phyloP scores from a whole-genome alignment of 1,284 basidiomycete genomes.

The Ganoderma sinense region DNA sequence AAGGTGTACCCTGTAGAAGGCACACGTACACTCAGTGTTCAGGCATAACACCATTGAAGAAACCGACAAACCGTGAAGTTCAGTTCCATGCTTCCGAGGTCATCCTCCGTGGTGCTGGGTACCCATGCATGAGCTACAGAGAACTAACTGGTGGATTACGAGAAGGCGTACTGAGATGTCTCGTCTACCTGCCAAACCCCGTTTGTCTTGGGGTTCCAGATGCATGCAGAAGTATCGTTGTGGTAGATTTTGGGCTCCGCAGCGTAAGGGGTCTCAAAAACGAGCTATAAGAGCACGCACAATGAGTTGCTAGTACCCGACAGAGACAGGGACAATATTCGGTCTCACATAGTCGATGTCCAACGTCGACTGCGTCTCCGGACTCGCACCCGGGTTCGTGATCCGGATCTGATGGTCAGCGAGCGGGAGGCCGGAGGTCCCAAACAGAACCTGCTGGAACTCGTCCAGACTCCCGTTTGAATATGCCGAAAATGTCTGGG shows the following conservation, averaged over 20 bases:
- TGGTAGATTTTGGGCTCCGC: constrained; percentile 10
- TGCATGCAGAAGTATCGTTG: constrained; percentile 12
- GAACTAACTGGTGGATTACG: too few species aligned
- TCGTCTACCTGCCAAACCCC: constrained; percentile 13
- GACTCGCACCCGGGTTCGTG: constrained; percentile 24
- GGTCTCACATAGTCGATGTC: constrained; percentile 28
- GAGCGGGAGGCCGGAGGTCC: constrained; percentile 5
- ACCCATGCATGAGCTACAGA: background rate
- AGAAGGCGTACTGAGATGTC: constrained; percentile 10
- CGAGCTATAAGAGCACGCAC: constrained; percentile 12
- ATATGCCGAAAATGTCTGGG: constrained; percentile 13
- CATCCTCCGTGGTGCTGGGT: constrained; percentile 22
- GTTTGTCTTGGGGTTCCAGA: constrained; percentile 20
- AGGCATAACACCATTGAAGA: background rate
- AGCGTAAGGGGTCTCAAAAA: constrained; percentile 20
- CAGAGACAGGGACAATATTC: background rate
- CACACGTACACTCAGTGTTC: background rate
- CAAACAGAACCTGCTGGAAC: constrained; percentile 28
- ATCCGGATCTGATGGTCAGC: constrained; percentile 31
- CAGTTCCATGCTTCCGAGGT: constrained; percentile 21
- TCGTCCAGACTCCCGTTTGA: constrained; percentile 13
- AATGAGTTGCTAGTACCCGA: background rate
- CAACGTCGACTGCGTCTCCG: constrained; percentile 12
- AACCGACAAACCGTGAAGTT: constrained; percentile 28
- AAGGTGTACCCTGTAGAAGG: constrained; percentile 1